Base-by-base conservation (phyloP, 495 filamentous ascomycete genomes). In the Hypoxylon lenormandii region DNA sequence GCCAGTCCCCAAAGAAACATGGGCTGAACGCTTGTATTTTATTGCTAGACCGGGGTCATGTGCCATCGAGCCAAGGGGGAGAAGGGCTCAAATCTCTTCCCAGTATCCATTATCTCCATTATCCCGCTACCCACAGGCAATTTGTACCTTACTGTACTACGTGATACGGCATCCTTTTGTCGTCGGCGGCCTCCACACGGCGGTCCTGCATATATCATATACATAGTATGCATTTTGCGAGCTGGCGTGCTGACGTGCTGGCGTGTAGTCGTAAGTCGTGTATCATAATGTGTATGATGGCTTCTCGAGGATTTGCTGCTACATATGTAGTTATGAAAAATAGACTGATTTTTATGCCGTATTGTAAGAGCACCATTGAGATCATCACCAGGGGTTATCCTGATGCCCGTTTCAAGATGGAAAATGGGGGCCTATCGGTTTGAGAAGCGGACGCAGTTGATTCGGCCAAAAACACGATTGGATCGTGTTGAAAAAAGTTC, bases 171-270 rank as follows among this genome's bases (percentile, higher is more conserved):
- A 7, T 33, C 21, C 23, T 51, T 64, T 42, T 18, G 5, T 26
- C 42, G 50, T 70, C 37, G 66, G 66, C 60, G 66, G 66, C 66
- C 66, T 70, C 66, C 60, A 57, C 60, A 64, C 23, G 5, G 2
- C 66, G 60, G 66, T 64, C 13, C 43, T 64, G 45, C 55, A 53
- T 22, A 6, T 46, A n/a, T n/a, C n/a, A n/a, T n/a, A n/a, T n/a
- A n/a, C n/a, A n/a, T n/a, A n/a, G n/a, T n/a, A n/a, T n/a, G n/a
- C 11, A 16, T 30, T 11, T 33, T 33, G 30, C 30, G n/a, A n/a
- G n/a, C n/a, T n/a, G n/a, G n/a, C n/a, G n/a, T n/a, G n/a, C n/a
- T n/a, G n/a, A n/a, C n/a, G n/a, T n/a, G n/a, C n/a, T n/a, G n/a
- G n/a, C n/a, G n/a, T n/a, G n/a, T n/a, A n/a, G n/a, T n/a, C n/a